Evolutionary conservation across 805 yeast genomes (phyloP).

Genomic region (Wickerhamiella occidentalis): DNA sequence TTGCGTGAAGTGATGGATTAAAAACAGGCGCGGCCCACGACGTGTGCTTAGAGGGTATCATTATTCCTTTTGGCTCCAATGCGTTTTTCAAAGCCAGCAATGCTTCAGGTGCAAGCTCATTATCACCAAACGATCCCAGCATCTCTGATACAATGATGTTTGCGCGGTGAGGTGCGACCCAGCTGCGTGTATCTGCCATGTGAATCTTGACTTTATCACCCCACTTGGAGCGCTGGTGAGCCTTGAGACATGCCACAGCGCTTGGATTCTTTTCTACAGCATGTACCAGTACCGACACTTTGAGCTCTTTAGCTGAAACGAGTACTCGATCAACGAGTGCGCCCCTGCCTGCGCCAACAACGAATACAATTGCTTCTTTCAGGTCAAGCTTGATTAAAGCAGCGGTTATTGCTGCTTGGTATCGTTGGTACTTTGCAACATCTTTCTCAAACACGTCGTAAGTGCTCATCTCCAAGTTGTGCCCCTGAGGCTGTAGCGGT

Average conservation of each 20-base stretch:
- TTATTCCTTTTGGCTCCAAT: conserved; percentile 38
- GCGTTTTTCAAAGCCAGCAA: conserved; percentile 26
- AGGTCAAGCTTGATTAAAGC: conserved; percentile 17
- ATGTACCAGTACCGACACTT: conserved; percentile 27
- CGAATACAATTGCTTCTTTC: conserved; percentile 26
- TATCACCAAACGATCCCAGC: conserved; percentile 85
- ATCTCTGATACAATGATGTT: conserved; percentile 68
- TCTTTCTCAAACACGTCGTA: conserved; percentile 68
- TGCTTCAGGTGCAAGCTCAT: conserved; percentile 75
- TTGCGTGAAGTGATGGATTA: conserved; percentile 38
- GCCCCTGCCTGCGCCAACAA: conserved; percentile 86
- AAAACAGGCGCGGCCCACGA: conserved; percentile 57
- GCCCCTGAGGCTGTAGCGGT: conserved; percentile 65
- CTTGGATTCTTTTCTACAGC: conserved; percentile 66
- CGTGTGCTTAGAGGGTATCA: conserved; percentile 50
- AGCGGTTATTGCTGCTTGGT: conserved; percentile 45
- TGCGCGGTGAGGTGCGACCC: conserved; percentile 33
- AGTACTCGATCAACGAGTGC: conserved; percentile 52
- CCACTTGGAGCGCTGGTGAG: conserved; percentile 33
- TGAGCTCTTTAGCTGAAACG: conserved; percentile 29
- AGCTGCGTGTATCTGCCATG: conserved; percentile 45
- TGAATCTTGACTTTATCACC: conserved; percentile 38
- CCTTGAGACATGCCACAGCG: conserved; percentile 40
- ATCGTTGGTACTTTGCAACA: conserved; percentile 50
- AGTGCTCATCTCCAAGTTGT: conserved; percentile 43